phyloP scores from a whole-genome alignment of 352 stramenopile genomes.

The Pythium rishiriense region DNA sequence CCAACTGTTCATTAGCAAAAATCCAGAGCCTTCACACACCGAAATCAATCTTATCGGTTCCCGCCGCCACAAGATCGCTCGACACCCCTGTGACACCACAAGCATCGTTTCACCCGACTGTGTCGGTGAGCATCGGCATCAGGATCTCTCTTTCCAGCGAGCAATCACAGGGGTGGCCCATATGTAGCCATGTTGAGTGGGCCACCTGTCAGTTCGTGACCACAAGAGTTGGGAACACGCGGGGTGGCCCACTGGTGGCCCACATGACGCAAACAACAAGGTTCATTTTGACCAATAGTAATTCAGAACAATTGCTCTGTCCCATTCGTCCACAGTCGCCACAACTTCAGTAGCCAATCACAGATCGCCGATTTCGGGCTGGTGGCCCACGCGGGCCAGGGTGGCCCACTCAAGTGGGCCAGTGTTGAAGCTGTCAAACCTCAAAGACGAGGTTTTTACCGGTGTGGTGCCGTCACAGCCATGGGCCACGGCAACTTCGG shows the following conservation, averaged over 20 bases:
- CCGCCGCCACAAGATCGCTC: too few relatives aligned
- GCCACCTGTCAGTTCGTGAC: constrained; percentile 14
- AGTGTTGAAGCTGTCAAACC: constrained; percentile 32
- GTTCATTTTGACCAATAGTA: constrained; percentile 19
- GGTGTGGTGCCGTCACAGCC: constrained; percentile 17
- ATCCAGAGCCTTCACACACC: too few relatives aligned
- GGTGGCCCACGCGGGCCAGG: constrained; percentile 25
- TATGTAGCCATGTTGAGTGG: constrained; percentile 27
- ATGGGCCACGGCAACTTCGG: neutral
- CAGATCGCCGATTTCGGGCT: neutral
- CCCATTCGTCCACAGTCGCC: constrained; percentile 17
- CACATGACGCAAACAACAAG: constrained; percentile 24
- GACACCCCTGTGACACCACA: too few relatives aligned
- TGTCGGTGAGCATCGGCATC: too few relatives aligned
- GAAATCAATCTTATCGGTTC: too few relatives aligned
- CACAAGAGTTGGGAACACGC: constrained; percentile 15
- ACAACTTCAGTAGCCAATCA: constrained; percentile 20
- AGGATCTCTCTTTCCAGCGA: neutral
- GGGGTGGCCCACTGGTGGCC: constrained; percentile 26
- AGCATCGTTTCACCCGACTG: constrained; percentile 6
- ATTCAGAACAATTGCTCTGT: neutral
- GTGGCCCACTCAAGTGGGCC: constrained; percentile 25
- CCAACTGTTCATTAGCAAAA: too few relatives aligned
- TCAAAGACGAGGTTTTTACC: constrained; percentile 23
- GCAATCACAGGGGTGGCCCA: constrained; percentile 21